Conservation (phyloP, 768 basidiomycete species). For the Agaricus blazei region DNA sequence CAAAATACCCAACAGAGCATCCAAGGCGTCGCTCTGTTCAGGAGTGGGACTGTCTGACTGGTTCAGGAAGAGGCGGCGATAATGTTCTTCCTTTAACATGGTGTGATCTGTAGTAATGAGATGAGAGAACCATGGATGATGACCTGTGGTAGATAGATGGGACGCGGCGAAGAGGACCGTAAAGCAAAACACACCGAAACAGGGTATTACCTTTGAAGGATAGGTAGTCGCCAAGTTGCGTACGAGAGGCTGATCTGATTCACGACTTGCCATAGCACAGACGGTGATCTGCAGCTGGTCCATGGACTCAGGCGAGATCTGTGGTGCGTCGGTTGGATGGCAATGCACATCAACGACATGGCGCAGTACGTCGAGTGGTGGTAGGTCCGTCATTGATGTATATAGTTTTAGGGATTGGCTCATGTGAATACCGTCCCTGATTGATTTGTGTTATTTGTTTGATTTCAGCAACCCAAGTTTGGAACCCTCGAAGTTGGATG, state of each 20-base stretch:
- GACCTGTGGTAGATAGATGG: constrained; percentile 42
- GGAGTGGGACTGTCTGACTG: constrained; percentile 9
- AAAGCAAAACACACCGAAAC: constrained; percentile 64
- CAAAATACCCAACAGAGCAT: constrained; percentile 53
- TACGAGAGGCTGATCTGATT: constrained; percentile 69
- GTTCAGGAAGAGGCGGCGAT: constrained; percentile 58
- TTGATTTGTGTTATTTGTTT: no score
- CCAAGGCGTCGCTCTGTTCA: constrained; percentile 38
- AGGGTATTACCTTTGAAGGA: constrained; percentile 73
- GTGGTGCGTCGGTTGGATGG: constrained; percentile 79
- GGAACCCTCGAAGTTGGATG: no score
- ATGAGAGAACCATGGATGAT: constrained; percentile 94
- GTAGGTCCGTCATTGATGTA: constrained; percentile 8
- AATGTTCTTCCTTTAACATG: constrained; percentile 67
- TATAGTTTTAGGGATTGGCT: background rate
- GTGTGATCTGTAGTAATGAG: constrained; percentile 49
- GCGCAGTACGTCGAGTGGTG: constrained; percentile 42
- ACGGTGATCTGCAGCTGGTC: constrained; percentile 57
- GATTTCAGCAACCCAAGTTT: no score
- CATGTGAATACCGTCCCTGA: no score
- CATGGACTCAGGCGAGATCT: constrained; percentile 43
- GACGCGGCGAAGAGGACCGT: background rate
- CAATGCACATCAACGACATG: constrained; percentile 88
- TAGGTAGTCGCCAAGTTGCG: constrained; percentile 53
- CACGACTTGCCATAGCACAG: constrained; percentile 76